Base-by-base conservation (phyloP, 2,329 filamentous ascomycete genomes). In the Colletotrichum costaricense region DNA sequence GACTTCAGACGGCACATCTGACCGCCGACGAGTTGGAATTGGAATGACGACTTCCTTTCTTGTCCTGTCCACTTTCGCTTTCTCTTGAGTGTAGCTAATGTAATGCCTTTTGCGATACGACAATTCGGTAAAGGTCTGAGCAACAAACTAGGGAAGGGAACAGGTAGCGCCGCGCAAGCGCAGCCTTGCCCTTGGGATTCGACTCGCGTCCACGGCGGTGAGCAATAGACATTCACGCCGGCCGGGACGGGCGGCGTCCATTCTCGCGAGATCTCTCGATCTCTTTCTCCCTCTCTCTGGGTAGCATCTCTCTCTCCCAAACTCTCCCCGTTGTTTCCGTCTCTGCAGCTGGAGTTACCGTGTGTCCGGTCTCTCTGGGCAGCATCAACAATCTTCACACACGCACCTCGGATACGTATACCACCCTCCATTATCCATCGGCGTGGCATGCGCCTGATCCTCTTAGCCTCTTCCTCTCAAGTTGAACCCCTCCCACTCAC, bases 401-500 rank as follows among this genome's bases (percentile, higher is more conserved):
- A 59, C 54, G 54, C 52, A 58, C 42, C 35, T 24, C 69, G 42
- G 66, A 69, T 65, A 73, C 49, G 70, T 49, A 69, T 73, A 64
- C 69, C 30, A 69, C 70, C 69, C 64, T 72, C 62, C 58, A 58
- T 58, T 35, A n/a, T 14, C 59, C 9, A 24, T 60, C n/a, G 65
- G 65, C 19, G 42, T 46, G 42, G 42, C 66, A 69, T 58, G 69
- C 54, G 38, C 30, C 52, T 63, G 69, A 72, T 59, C 57, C 64
- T 72, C n/a, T 38, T 9, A 24, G 35, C 38, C 46, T 54, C 46
- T 26, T 63, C 49, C 55, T 46, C 26, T 38, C 30, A 33, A 19
- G 42, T 46, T 46, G 42, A 46, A 7, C n/a, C 42, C 35, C 22
- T 49, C 22, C 19, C 28, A 56, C 30, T 33, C 30, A 33, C 30